These are phyloP conservation scores for Craterostigma plantagineum DNA, from an alignment of 257 asterid species.

Conservation along the genomic window DNA sequence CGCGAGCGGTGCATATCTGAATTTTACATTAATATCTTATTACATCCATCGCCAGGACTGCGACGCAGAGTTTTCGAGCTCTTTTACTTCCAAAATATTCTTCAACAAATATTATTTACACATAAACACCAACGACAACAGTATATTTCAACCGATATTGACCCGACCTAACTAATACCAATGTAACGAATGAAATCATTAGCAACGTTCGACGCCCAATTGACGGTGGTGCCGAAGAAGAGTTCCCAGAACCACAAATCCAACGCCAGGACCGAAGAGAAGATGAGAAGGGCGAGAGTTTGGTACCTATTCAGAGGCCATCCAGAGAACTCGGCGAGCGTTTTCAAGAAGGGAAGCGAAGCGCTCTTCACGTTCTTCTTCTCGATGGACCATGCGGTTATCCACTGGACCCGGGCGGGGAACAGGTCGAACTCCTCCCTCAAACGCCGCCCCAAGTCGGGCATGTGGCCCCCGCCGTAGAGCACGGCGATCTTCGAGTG, in stretches of 20 bases:
- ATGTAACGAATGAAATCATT: conserved; percentile 25
- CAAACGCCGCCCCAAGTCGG: conserved; percentile 76
- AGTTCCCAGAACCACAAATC: conserved; percentile 95
- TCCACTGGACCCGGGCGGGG: conserved; percentile 71
- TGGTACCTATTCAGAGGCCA: conserved; percentile 84
- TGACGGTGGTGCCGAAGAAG: conserved; percentile 50
- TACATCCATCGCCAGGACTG: no score
- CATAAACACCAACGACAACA: no score
- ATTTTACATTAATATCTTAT: no score
- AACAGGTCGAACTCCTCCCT: conserved; percentile 65
- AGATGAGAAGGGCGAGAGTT: conserved; percentile 69
- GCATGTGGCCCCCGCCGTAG: conserved; percentile 98
- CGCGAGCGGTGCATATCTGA: no score
- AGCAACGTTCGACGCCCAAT: conserved; percentile 41
- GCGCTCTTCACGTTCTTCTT: conserved; percentile 20
- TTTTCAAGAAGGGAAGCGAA: conserved; percentile 50
- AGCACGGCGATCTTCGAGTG: conserved; percentile 73
- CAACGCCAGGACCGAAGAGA: conserved; percentile 78
- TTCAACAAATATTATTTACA: no score
- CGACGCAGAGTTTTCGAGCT: no score
- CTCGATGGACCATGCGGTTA: conserved; percentile 87
- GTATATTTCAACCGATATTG: no score
- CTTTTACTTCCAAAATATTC: no score
- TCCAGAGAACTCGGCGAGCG: conserved; percentile 38
- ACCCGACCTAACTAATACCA: neutral